Evolutionary conservation across 108 stramenopile species (phyloP).

Genomic region (Discostella stelligeroides): DNA sequence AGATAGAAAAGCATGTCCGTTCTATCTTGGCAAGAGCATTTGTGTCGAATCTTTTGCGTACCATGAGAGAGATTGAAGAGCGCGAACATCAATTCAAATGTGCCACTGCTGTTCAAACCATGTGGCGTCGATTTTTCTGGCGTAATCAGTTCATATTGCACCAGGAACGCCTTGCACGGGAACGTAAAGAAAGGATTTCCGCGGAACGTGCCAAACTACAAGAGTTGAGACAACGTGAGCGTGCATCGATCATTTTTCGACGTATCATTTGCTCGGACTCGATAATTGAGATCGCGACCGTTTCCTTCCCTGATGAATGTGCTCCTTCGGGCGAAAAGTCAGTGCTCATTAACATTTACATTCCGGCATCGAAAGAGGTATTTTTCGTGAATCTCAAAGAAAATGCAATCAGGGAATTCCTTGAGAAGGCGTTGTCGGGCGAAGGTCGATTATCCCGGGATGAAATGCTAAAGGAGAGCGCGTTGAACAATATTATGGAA

Average conservation of each 20-base stretch:
- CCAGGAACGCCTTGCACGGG: slow-evolving; percentile 14
- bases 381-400: slow-evolving; percentile 42
- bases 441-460: slow-evolving; percentile 41
- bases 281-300: slow-evolving; percentile 27
- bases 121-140: slow-evolving; percentile 48
- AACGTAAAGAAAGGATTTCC: slow-evolving; percentile 22
- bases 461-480: slow-evolving; percentile 45
- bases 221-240: slow-evolving; percentile 14
- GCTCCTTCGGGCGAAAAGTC: slow-evolving; percentile 17
- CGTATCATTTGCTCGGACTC: slow-evolving; percentile 33
- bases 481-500: slow-evolving; percentile 27
- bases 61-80: slow-evolving; percentile 20
- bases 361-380: slow-evolving; percentile 46
- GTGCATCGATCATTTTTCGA: slow-evolving; percentile 31
- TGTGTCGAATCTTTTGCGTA: slow-evolving; percentile 17
- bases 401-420: slow-evolving; percentile 34
- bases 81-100: slow-evolving; percentile 21
- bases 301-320: slow-evolving; percentile 23
- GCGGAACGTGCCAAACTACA: slow-evolving; percentile 24
- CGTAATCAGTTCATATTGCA: slow-evolving; percentile 25
- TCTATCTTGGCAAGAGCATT: slow-evolving; percentile 26
- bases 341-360: slow-evolving; percentile 38
- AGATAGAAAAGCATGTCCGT: slow-evolving; percentile 35
- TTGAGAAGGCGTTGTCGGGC: slow-evolving; percentile 45
- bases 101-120: slow-evolving; percentile 25